Evolutionary conservation across 2,329 filamentous ascomycete genomes (phyloP).

Genomic region (Magnaporthiopsis incrustans): DNA sequence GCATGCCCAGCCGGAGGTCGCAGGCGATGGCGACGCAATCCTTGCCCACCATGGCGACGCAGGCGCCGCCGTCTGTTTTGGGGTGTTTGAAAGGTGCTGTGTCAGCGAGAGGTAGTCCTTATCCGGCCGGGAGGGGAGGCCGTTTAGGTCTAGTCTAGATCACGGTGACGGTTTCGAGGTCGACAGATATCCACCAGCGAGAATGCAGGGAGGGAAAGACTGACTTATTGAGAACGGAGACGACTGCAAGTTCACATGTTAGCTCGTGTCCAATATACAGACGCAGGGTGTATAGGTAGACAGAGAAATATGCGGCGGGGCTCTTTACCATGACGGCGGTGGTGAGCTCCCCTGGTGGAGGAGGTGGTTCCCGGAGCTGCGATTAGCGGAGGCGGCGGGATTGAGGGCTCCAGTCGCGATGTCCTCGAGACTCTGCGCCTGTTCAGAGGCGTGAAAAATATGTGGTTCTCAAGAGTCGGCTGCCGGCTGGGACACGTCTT

Average conservation of each 20-base stretch:
- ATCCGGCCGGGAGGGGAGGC: too few species aligned
- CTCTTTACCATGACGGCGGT: slow-evolving; percentile 8
- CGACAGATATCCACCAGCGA: neutral
- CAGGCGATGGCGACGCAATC: slow-evolving; percentile 99
- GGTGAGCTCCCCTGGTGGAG: slow-evolving; percentile 5
- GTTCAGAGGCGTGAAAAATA: too few species aligned
- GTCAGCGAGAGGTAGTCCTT: neutral
- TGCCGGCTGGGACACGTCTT: too few species aligned
- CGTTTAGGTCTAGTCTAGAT: too few species aligned
- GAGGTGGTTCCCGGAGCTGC: too few species aligned
- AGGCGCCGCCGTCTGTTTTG: slow-evolving; percentile 70
- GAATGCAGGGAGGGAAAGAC: slow-evolving; percentile 20
- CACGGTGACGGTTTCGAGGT: slow-evolving; percentile 7
- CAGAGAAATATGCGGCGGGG: slow-evolving; percentile 8
- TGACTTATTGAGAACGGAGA: slow-evolving; percentile 95
- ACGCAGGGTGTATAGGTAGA: slow-evolving; percentile 2
- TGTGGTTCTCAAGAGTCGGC: too few species aligned
- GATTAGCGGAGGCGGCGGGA: too few species aligned
- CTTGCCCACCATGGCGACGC: slow-evolving; percentile 98
- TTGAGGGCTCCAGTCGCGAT: too few species aligned
- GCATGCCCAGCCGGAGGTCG: slow-evolving; percentile 93
- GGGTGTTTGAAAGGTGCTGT: neutral
- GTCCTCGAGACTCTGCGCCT: neutral
- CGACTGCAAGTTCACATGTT: slow-evolving; percentile 43
- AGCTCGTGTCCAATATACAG: neutral